A percentile compares a stretch with the other conserved stretches of the same genome.
These are phyloP conservation scores for Candida frijolesensis DNA, from an alignment of 1,139 yeast species.

Conservation along the genomic window DNA sequence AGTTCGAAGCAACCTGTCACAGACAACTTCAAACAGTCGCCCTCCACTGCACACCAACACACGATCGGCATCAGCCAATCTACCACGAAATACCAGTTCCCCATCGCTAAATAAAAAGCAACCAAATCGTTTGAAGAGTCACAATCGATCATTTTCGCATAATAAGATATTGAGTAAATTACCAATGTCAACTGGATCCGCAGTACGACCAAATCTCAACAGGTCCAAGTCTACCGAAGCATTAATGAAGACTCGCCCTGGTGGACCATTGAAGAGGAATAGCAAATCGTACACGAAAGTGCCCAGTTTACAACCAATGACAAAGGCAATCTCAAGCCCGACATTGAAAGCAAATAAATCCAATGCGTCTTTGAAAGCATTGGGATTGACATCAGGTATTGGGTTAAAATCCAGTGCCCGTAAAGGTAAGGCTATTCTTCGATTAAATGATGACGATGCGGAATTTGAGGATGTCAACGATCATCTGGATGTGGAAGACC, in stretches of 20 bases:
- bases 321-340: slow-evolving; percentile 38
- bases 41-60: slow-evolving; percentile 9
- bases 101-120: slow-evolving; percentile 11
- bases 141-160: slow-evolving; percentile 38
- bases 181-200: slow-evolving; percentile 16
- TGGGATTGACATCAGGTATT: slow-evolving; percentile 15
- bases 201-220: slow-evolving; percentile 34
- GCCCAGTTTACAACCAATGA: slow-evolving; percentile 41
- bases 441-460: slow-evolving; percentile 37
- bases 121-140: slow-evolving; percentile 11
- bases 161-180: slow-evolving; percentile 27
- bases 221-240: slow-evolving; percentile 50
- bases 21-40: slow-evolving; percentile 3
- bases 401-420: slow-evolving; percentile 44
- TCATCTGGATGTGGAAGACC: slow-evolving; percentile 15
- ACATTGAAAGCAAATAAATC: slow-evolving; percentile 36
- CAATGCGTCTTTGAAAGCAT: slow-evolving; percentile 37
- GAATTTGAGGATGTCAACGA: slow-evolving; percentile 33
- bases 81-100: slow-evolving; percentile 10
- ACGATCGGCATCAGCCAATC: slow-evolving; percentile 14
- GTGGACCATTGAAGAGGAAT: slow-evolving; percentile 33
- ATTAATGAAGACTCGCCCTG: slow-evolving; percentile 25
- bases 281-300: slow-evolving; percentile 42
- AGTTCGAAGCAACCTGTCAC: slow-evolving; percentile 2
- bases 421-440: slow-evolving; percentile 44